A percentile compares a stretch with the other conserved stretches of the same genome.
Evolutionary conservation across 805 yeast species (phyloP).

Genomic region (Lipomyces japonicus): DNA sequence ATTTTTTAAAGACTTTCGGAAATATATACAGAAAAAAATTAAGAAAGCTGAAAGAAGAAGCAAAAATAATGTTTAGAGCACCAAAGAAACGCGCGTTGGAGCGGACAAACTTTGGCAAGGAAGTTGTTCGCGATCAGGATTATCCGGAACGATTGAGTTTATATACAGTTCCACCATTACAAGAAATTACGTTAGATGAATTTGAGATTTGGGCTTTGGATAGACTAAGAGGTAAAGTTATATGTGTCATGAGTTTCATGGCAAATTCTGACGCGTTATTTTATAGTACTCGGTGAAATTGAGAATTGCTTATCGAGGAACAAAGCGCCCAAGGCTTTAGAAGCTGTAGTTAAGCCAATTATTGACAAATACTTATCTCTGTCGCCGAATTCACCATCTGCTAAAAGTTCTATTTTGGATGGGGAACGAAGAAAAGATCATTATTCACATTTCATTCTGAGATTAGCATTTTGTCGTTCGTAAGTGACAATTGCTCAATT

Average conservation of each 20-base stretch:
- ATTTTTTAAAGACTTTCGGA: neutral
- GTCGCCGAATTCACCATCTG: conserved; percentile 40
- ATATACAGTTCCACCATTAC: conserved; percentile 71
- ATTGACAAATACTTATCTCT: conserved; percentile 64
- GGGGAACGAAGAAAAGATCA: conserved; percentile 82
- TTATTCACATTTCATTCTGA: conserved; percentile 81
- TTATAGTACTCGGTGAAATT: conserved; percentile 65
- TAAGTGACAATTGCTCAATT: too few species aligned
- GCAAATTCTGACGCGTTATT: neutral
- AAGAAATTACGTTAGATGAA: conserved; percentile 85
- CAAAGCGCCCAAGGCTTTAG: conserved; percentile 61
- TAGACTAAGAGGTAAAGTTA: conserved; percentile 50
- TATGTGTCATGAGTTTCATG: neutral
- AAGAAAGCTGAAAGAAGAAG: too few species aligned
- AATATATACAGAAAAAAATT: neutral
- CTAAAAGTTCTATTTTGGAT: conserved; percentile 34
- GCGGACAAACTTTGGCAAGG: conserved; percentile 35
- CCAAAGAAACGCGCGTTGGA: conserved; percentile 31
- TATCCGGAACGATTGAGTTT: conserved; percentile 64
- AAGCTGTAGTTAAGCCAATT: conserved; percentile 59
- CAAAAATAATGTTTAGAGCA: conserved; percentile 35
- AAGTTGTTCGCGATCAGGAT: conserved; percentile 39
- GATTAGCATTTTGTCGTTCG: conserved; percentile 80
- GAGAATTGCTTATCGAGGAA: conserved; percentile 70
- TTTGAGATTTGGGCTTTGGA: conserved; percentile 97